Base-by-base conservation (phyloP, 306 rosid species). In the Vigna angularis region DNA sequence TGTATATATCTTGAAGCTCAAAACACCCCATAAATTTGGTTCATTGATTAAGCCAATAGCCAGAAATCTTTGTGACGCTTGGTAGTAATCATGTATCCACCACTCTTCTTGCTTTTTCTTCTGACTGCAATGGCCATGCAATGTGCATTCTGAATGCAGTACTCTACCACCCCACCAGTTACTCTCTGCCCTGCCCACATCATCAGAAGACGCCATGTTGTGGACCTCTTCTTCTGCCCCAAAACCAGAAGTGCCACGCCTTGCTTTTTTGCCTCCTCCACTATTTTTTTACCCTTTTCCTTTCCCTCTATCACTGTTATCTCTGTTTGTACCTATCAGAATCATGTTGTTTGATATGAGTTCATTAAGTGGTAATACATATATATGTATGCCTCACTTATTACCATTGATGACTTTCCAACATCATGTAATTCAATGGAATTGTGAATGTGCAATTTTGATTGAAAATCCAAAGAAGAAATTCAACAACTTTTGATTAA, bases 101-200 rank as follows among this genome's bases (percentile, higher is more conserved):
- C 99, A 68, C 77, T 76, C 64, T 91, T 91, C 79, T 89, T 90
- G 79, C 93, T 79, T 72, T 94, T 94, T 84, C 94, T 88, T 62
- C 98, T 85, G 79, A 94, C 97, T 11, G 97, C 99, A 76, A 95
- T 85, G 16, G 97, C 97, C 99, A 95, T 93, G 87, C 99, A 93
- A 42, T 82, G 85, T 7, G 98, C 97, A 80, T 95, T 95, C 68
- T 95, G 92, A 12, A 95, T 90, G 73, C 98, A 93, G 75, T 93
- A 90, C 85, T 95, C 98, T 47, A 90, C 96, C 63, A 84, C 83
- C 0, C 97, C 92, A 10, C 92, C 84, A 0, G 40, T 38, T 0
- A 72, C 87, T 9, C 89, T 82, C 48, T 86, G 84, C 0, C 93
- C 93, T 1, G 94, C 93, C 98, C 98, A 91, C 89, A 89, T 87